Base-by-base conservation (phyloP, 345 rosid species). In the Linum trigynum region DNA sequence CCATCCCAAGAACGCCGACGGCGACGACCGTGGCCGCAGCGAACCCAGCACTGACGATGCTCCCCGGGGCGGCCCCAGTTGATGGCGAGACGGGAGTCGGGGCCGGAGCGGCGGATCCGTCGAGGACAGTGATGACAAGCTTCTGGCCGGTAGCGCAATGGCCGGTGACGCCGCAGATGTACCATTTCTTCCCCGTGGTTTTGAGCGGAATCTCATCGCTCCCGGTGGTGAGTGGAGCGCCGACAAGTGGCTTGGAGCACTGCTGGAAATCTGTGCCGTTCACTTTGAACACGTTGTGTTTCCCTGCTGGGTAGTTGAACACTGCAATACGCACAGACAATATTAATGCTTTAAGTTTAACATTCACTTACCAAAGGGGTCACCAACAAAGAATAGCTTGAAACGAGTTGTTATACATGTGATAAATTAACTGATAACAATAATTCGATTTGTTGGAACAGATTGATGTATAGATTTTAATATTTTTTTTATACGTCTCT, bases 181-280 rank as follows among this genome's bases (percentile, higher is more conserved):
- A 67, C 75, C 67, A 72, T 57, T 72, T 72, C 36, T 11, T 43
- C 10, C 67, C 71, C 0, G 71, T 48, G 1, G 67, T 32, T 38
- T 58, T 38, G 58, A 72, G 59, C 7, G 63, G 23, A 39, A 72
- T 39, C n/a, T 70, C 58, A 37, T 67, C 71, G 23, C 61, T 12
- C 43, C 75, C 71, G 5, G 42, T 61, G 0, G 59, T 67, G 0
- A 67, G 39, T 10, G 75, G 63, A 43, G 57, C 36, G 32, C 50
- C 45, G 2, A 37, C 0, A 7, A 63, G 70, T 1, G 78, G 81
- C 4, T 6, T 62, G 0, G 4, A 50, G 50, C 81, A 75, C 16
- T 55, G 64, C 16, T 55, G 70, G 59, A 74, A 74, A 8, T 37
- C 67, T 3, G 74, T 69, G 64, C 72, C 81, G 8, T 78, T 69